Conservation (phyloP, 2,329 filamentous ascomycete species). For the Zarea fungicola region DNA sequence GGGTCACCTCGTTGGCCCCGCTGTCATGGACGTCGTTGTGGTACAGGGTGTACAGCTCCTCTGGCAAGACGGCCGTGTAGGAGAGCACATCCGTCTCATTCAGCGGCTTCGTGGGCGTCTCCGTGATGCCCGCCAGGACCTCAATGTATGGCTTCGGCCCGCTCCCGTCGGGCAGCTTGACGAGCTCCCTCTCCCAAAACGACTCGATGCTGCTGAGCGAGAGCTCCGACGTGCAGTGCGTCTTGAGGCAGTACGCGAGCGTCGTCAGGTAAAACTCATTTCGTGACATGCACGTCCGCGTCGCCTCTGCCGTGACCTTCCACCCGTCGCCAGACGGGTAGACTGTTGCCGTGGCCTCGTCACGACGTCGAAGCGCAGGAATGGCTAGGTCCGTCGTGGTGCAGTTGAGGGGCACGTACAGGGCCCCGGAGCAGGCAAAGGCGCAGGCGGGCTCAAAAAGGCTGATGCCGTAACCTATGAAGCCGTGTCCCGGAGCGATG, state of each 20-base stretch:
- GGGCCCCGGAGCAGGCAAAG: conserved; percentile 22
- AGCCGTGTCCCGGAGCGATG: conserved; percentile 4
- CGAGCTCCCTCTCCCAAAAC: conserved; percentile 17
- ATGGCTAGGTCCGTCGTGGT: conserved; percentile 13
- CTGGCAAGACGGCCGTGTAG: conserved; percentile 12
- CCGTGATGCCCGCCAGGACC: conserved; percentile 10
- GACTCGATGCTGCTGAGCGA: conserved; percentile 7
- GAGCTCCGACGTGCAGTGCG: conserved; percentile 12
- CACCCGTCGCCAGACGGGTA: conserved; percentile 15
- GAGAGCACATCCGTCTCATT: conserved; percentile 14
- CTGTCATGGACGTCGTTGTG: conserved; percentile 6
- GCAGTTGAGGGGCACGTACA: conserved; percentile 22
- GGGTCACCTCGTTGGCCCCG: conserved; percentile 12
- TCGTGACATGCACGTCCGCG: conserved; percentile 15
- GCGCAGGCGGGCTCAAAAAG: conserved; percentile 26
- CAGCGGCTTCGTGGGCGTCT: conserved; percentile 5
- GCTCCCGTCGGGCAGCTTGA: conserved; percentile 11
- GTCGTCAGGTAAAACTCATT: conserved; percentile 17
- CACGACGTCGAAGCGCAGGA: background rate
- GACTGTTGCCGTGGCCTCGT: conserved; percentile 3
- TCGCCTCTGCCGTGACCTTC: conserved; percentile 13
- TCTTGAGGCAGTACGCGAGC: conserved; percentile 17
- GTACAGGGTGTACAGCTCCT: conserved; percentile 10
- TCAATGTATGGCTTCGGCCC: conserved; percentile 12
- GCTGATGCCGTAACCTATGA: conserved; percentile 18